Conservation (phyloP, 2,329 filamentous ascomycete genomes). For the Bipolaris sorokiniana region DNA sequence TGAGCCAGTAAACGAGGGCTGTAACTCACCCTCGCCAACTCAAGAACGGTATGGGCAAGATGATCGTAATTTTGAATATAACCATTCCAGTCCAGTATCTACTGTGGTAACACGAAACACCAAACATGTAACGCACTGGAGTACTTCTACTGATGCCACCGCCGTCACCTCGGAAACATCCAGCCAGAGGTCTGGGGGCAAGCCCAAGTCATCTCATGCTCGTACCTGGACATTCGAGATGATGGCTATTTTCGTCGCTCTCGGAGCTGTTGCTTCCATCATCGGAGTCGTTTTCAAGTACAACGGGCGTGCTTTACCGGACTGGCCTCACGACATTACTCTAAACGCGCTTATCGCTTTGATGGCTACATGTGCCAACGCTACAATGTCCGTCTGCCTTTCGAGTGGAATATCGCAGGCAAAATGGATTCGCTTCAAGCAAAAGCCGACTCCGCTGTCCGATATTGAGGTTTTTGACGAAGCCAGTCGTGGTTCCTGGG, state of each 20-base stretch:
- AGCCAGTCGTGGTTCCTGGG: conserved; percentile 23
- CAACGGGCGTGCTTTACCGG: conserved; percentile 20
- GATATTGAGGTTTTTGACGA: conserved; percentile 22
- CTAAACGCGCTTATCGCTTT: conserved; percentile 22
- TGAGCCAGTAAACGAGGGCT: conserved; percentile 6
- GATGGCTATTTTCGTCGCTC: conserved; percentile 12
- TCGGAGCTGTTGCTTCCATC: conserved; percentile 17
- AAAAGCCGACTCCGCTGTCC: conserved; percentile 11
- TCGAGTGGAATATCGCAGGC: conserved; percentile 22
- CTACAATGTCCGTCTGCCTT: conserved; percentile 19
- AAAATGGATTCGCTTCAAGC: conserved; percentile 22
- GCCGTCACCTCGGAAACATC: conserved; percentile 12
- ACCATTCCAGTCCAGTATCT: conserved; percentile 9
- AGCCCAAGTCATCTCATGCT: conserved; percentile 7
- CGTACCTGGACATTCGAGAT: conserved; percentile 19
- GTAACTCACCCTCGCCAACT: conserved; percentile 6
- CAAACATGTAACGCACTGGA: conserved; percentile 14
- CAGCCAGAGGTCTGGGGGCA: conserved; percentile 14
- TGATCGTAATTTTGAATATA: conserved; percentile 11
- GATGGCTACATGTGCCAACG: conserved; percentile 20
- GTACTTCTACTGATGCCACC: conserved; percentile 13
- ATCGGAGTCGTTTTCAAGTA: conserved; percentile 18
- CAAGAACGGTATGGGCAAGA: conserved; percentile 4
- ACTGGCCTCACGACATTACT: conserved; percentile 22
- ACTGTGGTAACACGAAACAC: conserved; percentile 4